phyloP scores from a whole-genome alignment of 129 eudicot species.

The Deinandra increscens region DNA sequence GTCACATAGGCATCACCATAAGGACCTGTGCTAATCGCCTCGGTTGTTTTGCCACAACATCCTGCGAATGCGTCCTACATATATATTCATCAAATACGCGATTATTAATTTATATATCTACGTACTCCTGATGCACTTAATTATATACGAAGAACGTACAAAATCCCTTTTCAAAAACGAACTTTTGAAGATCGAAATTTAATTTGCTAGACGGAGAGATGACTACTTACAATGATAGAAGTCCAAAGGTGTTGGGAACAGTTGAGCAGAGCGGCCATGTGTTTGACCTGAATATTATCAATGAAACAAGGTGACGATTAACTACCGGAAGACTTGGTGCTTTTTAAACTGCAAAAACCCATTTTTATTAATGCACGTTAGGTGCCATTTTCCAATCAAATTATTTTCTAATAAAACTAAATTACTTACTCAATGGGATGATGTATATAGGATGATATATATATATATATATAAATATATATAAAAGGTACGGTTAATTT shows the following conservation, averaged over 20 bases:
- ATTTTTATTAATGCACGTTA: conserved; percentile 24
- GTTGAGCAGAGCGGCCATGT: conserved; percentile 28
- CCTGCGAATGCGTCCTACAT: too few species aligned
- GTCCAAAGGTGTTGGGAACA: conserved; percentile 26
- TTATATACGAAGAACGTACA: too few species aligned
- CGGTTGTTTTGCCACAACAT: too few species aligned
- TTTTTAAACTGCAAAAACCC: conserved; percentile 24
- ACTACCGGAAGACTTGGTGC: conserved; percentile 13
- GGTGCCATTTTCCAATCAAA: conserved; percentile 27
- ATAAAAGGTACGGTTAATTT: neutral
- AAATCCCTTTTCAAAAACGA: too few species aligned
- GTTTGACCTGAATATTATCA: neutral
- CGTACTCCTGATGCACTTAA: too few species aligned
- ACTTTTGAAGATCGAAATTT: too few species aligned
- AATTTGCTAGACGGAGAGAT: neutral
- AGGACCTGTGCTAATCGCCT: too few species aligned
- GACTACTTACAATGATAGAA: conserved; percentile 31
- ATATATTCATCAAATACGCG: too few species aligned
- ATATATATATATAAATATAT: neutral
- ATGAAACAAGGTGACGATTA: conserved; percentile 19
- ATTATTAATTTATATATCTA: too few species aligned
- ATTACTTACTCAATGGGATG: conserved; percentile 8
- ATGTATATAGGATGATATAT: neutral
- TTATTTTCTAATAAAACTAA: conserved; percentile 18
- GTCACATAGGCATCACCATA: too few species aligned